Evolutionary conservation across 257 asterid species (phyloP), one percentile per base, ranked within the genome.

Genomic region (Craterostigma plantagineum): DNA sequence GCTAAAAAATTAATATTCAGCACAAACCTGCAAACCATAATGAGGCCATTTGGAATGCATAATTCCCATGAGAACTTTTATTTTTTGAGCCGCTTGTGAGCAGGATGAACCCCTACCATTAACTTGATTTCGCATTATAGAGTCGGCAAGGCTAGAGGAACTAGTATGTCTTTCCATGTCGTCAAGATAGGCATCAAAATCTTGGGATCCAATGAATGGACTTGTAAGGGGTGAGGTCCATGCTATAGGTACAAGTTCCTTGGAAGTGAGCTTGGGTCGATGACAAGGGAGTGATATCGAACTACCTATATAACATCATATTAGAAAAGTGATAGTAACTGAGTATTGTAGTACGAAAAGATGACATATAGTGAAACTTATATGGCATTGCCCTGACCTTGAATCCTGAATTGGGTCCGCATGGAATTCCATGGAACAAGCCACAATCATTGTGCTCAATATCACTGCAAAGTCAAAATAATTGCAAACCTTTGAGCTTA

Each of bases 31-130:
- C 70, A 90, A 54, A 14, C 95, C 95, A 58, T 75, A 90, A 62
- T 90, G 99, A 62, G 99, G 99, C 57, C 87, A 61, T 53, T 65
- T 71, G 30, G 71, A 63, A 63, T 90, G 99, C 95, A 79, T 83
- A 63, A 90, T 63, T 44, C 95, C 99, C 99, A 90, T 83, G 16
- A 90, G 83, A 63, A 90, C 66, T 42, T 58, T 71, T 53, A 65
- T 63, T 37, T 39, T 34, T 48, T 52, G 64, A 47, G n/a, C n/a
- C n/a, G n/a, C n/a, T n/a, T n/a, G n/a, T n/a, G n/a, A n/a, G n/a
- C n/a, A n/a, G n/a, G n/a, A n/a, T n/a, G n/a, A n/a, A n/a, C n/a
- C n/a, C n/a, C n/a, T n/a, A n/a, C 51, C 64, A 77, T 39, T 49
- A 50, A 35, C 46, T 55, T 13, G 62, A 50, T 53, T 51, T 64